These are phyloP conservation scores for Coemansia sp. DNA, from an alignment of 192 early-diverging fungal genomes.

Conservation along the genomic window DNA sequence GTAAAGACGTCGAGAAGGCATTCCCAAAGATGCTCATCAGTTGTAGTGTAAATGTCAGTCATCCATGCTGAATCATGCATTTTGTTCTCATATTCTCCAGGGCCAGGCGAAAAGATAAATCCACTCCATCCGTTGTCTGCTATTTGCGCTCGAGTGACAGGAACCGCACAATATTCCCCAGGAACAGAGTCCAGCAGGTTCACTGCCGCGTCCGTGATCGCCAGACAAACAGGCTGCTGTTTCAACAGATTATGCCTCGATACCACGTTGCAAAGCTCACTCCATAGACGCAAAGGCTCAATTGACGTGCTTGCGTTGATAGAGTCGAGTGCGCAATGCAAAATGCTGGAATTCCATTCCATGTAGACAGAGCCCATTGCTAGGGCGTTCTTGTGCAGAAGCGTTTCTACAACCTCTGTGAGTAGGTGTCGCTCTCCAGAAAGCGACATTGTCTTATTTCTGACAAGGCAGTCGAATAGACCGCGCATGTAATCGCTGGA, in stretches of 20 bases:
- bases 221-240: neutral
- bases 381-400: slow-evolving; percentile 8
- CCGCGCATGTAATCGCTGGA: neutral
- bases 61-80: slow-evolving; percentile 10
- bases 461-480: neutral
- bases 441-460: neutral
- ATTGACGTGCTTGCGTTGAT: neutral
- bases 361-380: neutral
- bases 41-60: neutral
- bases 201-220: neutral
- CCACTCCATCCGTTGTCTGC: slow-evolving; percentile 2
- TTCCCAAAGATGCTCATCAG: slow-evolving; percentile 15
- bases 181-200: neutral
- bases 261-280: neutral
- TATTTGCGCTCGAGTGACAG: neutral
- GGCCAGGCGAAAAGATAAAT: neutral
- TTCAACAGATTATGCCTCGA: neutral
- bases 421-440: neutral
- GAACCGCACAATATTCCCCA: neutral
- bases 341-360: slow-evolving; percentile 14
- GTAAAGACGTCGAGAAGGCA: slow-evolving; percentile 14
- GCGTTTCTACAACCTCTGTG: neutral
- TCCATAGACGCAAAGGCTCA: neutral
- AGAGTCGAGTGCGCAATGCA: neutral
- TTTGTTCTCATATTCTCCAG: neutral